Conservation (phyloP, 2,329 filamentous ascomycete species). For the Pseudodiploospora longispora region DNA sequence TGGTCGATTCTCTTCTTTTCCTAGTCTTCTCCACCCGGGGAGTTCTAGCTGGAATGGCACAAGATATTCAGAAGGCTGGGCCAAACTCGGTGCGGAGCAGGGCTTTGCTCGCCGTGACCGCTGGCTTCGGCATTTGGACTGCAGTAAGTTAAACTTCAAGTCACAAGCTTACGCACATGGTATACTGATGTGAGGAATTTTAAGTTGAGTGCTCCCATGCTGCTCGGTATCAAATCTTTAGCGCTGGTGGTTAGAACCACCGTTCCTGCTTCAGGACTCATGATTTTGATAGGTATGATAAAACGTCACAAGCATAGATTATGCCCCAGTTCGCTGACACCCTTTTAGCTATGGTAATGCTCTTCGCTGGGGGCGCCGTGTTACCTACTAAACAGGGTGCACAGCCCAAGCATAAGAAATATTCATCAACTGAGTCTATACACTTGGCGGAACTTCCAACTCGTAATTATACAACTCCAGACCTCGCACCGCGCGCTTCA, state of each 20-base stretch:
- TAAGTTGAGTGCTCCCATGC: conserved; percentile 43
- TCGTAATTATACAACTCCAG: conserved; percentile 9
- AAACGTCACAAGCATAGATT: background rate
- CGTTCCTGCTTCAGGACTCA: conserved; percentile 42
- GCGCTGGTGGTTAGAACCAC: conserved; percentile 38
- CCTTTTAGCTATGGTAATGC: conserved; percentile 24
- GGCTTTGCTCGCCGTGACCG: conserved; percentile 32
- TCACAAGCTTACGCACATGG: background rate
- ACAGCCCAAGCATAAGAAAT: background rate
- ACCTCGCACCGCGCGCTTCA: background rate
- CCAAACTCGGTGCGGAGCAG: conserved; percentile 25
- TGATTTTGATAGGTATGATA: conserved; percentile 39
- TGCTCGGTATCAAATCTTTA: conserved; percentile 37
- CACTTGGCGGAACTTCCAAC: background rate
- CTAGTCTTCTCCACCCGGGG: conserved; percentile 32
- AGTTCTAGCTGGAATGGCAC: conserved; percentile 27
- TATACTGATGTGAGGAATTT: conserved; percentile 6
- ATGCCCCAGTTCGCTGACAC: no score
- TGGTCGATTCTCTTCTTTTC: conserved; percentile 38
- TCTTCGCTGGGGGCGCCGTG: conserved; percentile 20
- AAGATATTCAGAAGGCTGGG: conserved; percentile 22
- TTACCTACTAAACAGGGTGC: background rate
- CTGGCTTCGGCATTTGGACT: conserved; percentile 44
- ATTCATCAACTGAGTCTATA: conserved; percentile 1
- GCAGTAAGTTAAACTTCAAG: conserved; percentile 32